Base-by-base conservation (phyloP, 2,329 filamentous ascomycete species). In the Diaporthe sp. region DNA sequence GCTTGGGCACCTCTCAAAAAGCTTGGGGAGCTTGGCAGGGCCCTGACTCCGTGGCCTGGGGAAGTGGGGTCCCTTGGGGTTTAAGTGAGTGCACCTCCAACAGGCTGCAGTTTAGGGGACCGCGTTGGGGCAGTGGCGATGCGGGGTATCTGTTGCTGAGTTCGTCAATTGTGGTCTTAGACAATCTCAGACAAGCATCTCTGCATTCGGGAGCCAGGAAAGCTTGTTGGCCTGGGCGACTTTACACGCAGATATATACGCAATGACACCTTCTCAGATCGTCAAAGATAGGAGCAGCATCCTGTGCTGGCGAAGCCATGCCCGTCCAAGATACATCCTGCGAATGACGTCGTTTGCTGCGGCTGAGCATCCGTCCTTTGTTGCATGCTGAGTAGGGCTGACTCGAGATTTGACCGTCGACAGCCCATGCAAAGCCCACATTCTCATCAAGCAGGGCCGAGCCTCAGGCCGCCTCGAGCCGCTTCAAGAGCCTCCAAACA, bases 11-110 rank as follows among this genome's bases (percentile, higher is more conserved):
- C 28, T 34, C 22, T 22, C 34, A 59, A 42, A 37, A 59, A 13
- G 25, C 58, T 61, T 61, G 25, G 42, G 28, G 46, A 39, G 34
- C 65, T 69, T 68, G 65, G 46, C 22, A 25, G 62, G 31, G 25
- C 46, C 62, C 62, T 67, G 61, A 2, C 10, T 13, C 37, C 3
- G 42, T 15, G 49, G 31, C 22, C 37, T 61, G 58, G 65, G 49
- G n/a, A 69, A 55, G 65, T 42, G 65, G 49, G 65, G 49, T 67
- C 28, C 19, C 1, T 31, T n/a, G 13, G 28, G 42, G 42, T 31
- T 49, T 65, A 28, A 62, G n/a, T 49, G 31, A 57, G 53, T 19
- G 25, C 28, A 57, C 17, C 28, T 34, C 15, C 53, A 57, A 49
- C 44, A 22, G 28, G 28, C 28, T 49, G 44, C 15, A 34, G 25